Base-by-base conservation (phyloP, 2,329 filamentous ascomycete species). In the Trichophyton rubrum region DNA sequence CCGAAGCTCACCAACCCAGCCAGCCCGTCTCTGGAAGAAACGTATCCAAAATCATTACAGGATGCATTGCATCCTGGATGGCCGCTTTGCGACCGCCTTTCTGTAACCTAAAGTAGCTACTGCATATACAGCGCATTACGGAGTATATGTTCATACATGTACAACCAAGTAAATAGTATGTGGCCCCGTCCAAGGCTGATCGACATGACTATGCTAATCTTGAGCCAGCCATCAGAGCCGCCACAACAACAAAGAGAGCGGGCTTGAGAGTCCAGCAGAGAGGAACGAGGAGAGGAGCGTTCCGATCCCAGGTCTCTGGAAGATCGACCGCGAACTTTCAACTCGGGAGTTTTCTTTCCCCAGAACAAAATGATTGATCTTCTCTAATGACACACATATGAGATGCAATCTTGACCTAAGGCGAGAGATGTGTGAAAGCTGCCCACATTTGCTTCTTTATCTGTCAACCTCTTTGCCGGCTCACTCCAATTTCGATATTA, bases 101-200 rank as follows among this genome's bases (percentile, higher is more conserved):
- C 15, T 49, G 8, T 15, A 11, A 22, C 20, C 22, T 15, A 33
- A 20, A 30, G 49, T 20, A 55, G 11, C 24, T 20, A 17, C 27
- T 35, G 49, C 27, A 55, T 55, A 35, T 33, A 53, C 47, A 27
- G 33, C 33, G 33, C 13, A 33, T 33, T n/a, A n/a, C n/a, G n/a
- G n/a, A n/a, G 27, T 35, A 35, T 55, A 8, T 13, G 15, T 30
- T 11, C 49, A 55, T 55, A 55, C 49, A 55, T 55, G 30, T 55
- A 35, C 49, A n/a, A 35, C 27, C 15, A 33, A 55, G 49, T 55
- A 55, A 55, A 49, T 49, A 49, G 49, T 55, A 55, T 55, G 51
- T 55, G 51, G 30, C 51, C 51, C 51, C 30, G 30, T 4, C 40
- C 27, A 55, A 35, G 45, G 15, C 27, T 35, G 51, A 55, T 55